Base-by-base conservation (phyloP, 2,329 filamentous ascomycete species). In the Hypoxylon sp. region DNA sequence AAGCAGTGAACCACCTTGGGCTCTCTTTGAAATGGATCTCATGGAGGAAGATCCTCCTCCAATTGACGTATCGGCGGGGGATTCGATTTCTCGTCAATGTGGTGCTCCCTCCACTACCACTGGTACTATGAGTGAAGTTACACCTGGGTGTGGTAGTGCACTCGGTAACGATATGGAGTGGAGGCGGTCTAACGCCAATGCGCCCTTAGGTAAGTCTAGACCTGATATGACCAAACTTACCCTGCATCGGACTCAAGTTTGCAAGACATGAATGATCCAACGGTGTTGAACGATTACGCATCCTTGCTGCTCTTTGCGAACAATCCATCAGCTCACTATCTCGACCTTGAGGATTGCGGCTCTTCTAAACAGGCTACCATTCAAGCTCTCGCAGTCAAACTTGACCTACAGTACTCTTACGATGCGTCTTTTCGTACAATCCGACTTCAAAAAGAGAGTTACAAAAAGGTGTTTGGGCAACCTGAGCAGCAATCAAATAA, bases 251-350 rank as follows among this genome's bases (percentile, higher is more conserved):
- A 53, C 63, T 59, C 52, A 65, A 63, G 13, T 19, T 50, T 60
- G 37, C 14, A 60, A 70, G 70, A 70, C 19, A 68, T 68, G 68
- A 68, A 72, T 26, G 54, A 70, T 17, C 65, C 65, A 29, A 42
- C 29, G 22, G 60, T 66, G 3, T 58, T 72, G 22, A 60, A 46
- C 37, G 53, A 64, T n/a, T 68, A 68, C 42, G 48, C 56, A 13
- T 63, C 65, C 3, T 44, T 70, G 22, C 53, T 68, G 29, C 56
- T 72, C 17, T 72, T 72, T 44, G 31, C 63, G 48, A 70, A 72
- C 19, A 65, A 68, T 35, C 68, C 68, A 26, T 68, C 57, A 6
- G 57, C 54, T 33, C 26, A 58, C 24, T 17, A 65, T 44, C 59
- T 70, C 29, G 53, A 68, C 14, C 53, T 70, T 24, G 52, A 58